These are phyloP conservation scores for Pseudonitzschia multistriata DNA, from an alignment of 108 stramenopile species.

Conservation along the genomic window DNA sequence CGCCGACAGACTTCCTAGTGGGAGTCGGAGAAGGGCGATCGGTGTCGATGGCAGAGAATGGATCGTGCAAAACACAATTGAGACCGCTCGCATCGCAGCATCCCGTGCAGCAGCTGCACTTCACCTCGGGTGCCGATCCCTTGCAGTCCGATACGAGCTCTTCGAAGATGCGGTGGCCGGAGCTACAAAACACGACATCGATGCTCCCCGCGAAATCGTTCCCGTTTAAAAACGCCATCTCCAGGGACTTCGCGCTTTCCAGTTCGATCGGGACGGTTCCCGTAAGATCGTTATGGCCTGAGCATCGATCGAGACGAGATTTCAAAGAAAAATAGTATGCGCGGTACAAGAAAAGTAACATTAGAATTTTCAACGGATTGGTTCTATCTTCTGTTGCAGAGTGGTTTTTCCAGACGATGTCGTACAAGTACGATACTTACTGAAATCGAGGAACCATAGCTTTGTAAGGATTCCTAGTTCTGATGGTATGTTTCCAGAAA, in stretches of 20 bases:
- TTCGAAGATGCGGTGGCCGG: neutral
- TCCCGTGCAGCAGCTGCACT: conserved; percentile 10
- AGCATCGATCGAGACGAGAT: neutral
- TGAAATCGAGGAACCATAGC: neutral
- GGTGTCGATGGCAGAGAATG: neutral
- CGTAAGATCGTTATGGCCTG: neutral
- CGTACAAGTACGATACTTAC: neutral
- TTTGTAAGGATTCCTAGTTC: neutral
- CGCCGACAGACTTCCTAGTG: too few relatives aligned
- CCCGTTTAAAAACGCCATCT: neutral
- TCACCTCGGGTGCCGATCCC: neutral
- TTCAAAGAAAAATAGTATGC: conserved; percentile 3
- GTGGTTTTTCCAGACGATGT: neutral
- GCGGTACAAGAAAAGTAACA: neutral
- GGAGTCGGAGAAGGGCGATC: neutral
- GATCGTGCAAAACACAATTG: neutral
- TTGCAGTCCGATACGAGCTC: neutral
- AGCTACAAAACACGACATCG: neutral
- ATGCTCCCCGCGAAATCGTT: conserved; percentile 11
- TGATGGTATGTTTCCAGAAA: neutral
- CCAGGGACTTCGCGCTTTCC: neutral
- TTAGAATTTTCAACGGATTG: too few relatives aligned
- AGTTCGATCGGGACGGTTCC: neutral
- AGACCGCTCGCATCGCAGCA: neutral
- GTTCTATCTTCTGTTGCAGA: neutral